Percentiles rank a stretch among this genome's conserved stretches.
These are phyloP conservation scores for Sapria himalayana DNA, from an alignment of 345 rosid species.

Conservation along the genomic window DNA sequence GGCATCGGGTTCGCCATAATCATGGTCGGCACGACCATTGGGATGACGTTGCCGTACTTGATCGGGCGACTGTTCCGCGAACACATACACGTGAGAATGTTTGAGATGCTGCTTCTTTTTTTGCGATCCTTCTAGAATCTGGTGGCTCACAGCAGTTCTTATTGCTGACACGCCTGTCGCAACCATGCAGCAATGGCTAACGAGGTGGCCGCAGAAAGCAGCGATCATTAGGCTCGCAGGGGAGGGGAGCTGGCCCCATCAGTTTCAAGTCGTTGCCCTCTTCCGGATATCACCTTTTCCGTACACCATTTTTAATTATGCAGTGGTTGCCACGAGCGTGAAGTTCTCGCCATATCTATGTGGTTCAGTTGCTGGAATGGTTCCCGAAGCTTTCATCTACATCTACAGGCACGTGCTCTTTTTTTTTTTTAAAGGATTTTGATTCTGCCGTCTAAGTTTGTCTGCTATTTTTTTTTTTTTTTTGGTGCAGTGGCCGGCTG, in stretches of 20 bases:
- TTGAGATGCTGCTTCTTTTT: neutral
- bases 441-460: neutral
- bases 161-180: slow-evolving; percentile 4
- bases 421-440: neutral
- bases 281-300: slow-evolving; percentile 94
- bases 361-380: slow-evolving; percentile 87
- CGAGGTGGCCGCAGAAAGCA: slow-evolving; percentile 79
- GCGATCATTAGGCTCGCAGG: slow-evolving; percentile 71
- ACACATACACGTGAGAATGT: slow-evolving; percentile 55
- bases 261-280: slow-evolving; percentile 73
- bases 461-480: neutral
- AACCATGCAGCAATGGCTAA: slow-evolving; percentile 71
- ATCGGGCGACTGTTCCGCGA: slow-evolving; percentile 76
- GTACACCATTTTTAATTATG: slow-evolving; percentile 91
- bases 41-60: slow-evolving; percentile 70
- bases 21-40: slow-evolving; percentile 89
- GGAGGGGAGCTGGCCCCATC: slow-evolving; percentile 93
- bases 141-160: neutral
- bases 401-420: slow-evolving; percentile 48
- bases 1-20: slow-evolving; percentile 78
- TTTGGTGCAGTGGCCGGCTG: slow-evolving; percentile 48
- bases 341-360: slow-evolving; percentile 78
- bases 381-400: slow-evolving; percentile 91
- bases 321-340: slow-evolving; percentile 65
- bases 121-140: neutral